phyloP scores from a whole-genome alignment of 352 stramenopile species.

The Peronospora farinosa region DNA sequence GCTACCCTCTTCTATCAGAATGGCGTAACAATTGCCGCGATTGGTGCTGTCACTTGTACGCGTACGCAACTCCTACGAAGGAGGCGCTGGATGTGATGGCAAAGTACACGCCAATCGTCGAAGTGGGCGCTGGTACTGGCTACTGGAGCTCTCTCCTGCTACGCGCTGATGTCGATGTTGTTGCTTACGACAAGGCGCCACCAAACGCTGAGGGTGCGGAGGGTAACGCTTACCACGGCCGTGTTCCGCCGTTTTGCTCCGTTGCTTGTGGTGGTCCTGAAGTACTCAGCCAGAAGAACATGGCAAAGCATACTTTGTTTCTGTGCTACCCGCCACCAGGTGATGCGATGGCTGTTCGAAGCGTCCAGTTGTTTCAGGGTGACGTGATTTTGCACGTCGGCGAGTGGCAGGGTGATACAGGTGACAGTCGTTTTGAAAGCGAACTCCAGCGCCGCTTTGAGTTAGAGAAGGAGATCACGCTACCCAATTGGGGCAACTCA shows the following conservation, averaged over 20 bases:
- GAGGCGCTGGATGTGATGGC: conserved; percentile 45
- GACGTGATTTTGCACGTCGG: conserved; percentile 61
- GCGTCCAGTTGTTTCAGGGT: conserved; percentile 57
- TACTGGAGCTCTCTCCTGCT: conserved; percentile 85
- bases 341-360: conserved; percentile 55
- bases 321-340: conserved; percentile 66
- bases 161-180: conserved; percentile 58
- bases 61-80: conserved; percentile 57
- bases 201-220: conserved; percentile 28
- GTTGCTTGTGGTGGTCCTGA: conserved; percentile 53
- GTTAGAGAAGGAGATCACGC: conserved; percentile 42
- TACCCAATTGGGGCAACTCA: conserved; percentile 80
- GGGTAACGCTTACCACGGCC: conserved; percentile 54
- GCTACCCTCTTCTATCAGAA: conserved; percentile 55
- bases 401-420: conserved; percentile 78
- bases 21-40: conserved; percentile 77
- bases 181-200: conserved; percentile 56
- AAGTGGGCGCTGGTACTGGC: conserved; percentile 86
- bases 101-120: conserved; percentile 64
- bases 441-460: conserved; percentile 48
- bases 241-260: conserved; percentile 58
- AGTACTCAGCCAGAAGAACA: conserved; percentile 36
- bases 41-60: conserved; percentile 71
- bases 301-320: conserved; percentile 44
- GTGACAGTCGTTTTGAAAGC: conserved; percentile 57